phyloP scores from a whole-genome alignment of 73 alveolate genomes.

The Paramecium pentaurelia region DNA sequence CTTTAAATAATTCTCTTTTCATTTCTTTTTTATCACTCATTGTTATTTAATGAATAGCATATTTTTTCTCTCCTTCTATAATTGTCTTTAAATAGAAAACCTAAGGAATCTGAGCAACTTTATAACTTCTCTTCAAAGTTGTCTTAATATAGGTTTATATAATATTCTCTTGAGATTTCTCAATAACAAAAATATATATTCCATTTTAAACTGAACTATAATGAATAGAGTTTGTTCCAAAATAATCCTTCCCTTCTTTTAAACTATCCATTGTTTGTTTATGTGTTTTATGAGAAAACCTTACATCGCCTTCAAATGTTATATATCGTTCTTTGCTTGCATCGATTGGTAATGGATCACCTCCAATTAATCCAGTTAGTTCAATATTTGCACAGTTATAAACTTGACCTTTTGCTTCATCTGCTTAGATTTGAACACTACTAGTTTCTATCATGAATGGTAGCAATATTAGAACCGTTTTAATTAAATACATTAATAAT shows the following conservation, averaged over 20 bases:
- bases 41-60: slow-evolving; percentile 45
- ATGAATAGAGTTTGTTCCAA: slow-evolving; percentile 15
- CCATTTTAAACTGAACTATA: background rate
- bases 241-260: slow-evolving; percentile 26
- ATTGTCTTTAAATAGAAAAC: background rate
- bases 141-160: background rate
- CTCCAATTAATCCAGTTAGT: background rate
- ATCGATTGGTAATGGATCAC: background rate
- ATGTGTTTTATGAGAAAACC: background rate
- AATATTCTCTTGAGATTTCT: background rate
- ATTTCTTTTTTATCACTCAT: background rate
- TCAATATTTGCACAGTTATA: slow-evolving; percentile 27
- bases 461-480: slow-evolving; percentile 1
- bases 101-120: background rate
- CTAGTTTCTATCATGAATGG: background rate
- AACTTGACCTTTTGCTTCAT: background rate
- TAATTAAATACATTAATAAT: background rate
- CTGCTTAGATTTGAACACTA: background rate
- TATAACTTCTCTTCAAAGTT: background rate
- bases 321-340: background rate
- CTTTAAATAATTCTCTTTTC: slow-evolving; percentile 38
- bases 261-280: background rate
- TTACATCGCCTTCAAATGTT: background rate
- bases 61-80: slow-evolving; percentile 1
- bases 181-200: background rate